Percentiles rank a stretch among this genome's conserved stretches.
phyloP scores from a whole-genome alignment of 495 filamentous ascomycete species.

The Penicillium goetzii region DNA sequence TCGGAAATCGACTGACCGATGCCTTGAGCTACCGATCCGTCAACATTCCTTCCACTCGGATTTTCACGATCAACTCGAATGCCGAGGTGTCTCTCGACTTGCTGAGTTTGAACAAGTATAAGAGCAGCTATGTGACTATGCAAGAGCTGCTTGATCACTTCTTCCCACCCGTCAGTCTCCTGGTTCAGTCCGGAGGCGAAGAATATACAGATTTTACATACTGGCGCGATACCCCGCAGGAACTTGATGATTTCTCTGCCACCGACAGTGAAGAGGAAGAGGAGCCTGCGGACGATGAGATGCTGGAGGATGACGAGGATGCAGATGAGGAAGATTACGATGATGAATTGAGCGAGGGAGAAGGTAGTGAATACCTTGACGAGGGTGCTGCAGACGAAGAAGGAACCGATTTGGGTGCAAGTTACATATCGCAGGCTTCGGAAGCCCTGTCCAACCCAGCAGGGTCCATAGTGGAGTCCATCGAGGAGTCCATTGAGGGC shows the following conservation, averaged over 20 bases:
- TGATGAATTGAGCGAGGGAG: constrained; percentile 43
- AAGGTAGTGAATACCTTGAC: constrained; percentile 47
- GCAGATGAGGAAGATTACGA: constrained; percentile 48
- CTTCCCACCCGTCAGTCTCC: constrained; percentile 80
- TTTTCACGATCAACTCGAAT: constrained; percentile 99
- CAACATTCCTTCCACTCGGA: constrained; percentile 88
- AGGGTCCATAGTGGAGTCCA: constrained; percentile 43
- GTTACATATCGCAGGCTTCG: constrained; percentile 62
- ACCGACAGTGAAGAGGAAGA: constrained; percentile 68
- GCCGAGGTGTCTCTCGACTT: constrained; percentile 94
- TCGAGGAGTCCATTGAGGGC: constrained; percentile 33
- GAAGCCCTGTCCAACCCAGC: constrained; percentile 53
- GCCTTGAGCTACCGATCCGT: constrained; percentile 95
- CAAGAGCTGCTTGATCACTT: constrained; percentile 95
- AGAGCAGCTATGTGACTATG: constrained; percentile 97
- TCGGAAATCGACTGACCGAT: constrained; percentile 95
- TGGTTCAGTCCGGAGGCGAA: constrained; percentile 78
- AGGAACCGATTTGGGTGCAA: constrained; percentile 55
- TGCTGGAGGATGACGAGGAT: constrained; percentile 47
- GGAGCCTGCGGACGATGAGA: constrained; percentile 45
- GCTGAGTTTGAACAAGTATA: constrained; percentile 89
- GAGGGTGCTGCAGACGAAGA: constrained; percentile 47
- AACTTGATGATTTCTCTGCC: constrained; percentile 77
- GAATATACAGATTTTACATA: constrained; percentile 89
- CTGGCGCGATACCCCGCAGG: constrained; percentile 76